These are phyloP conservation scores for Trametes villosa DNA, from an alignment of 768 basidiomycete species.

Conservation along the genomic window DNA sequence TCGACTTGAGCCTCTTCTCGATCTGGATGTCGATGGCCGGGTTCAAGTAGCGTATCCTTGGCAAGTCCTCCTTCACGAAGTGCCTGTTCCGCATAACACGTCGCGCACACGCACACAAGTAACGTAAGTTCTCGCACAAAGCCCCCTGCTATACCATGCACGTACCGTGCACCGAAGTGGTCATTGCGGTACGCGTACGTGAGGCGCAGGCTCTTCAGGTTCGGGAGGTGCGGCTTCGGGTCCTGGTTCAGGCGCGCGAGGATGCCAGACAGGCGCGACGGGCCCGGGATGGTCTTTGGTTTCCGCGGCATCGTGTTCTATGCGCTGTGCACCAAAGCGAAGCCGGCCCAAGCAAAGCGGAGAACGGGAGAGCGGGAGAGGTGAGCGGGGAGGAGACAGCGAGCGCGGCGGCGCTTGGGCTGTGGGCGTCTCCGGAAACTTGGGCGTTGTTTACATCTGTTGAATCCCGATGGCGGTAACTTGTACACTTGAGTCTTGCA, in stretches of 20 bases:
- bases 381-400: background rate
- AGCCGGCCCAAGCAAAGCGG: background rate
- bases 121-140: background rate
- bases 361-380: background rate
- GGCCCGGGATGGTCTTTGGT: constrained; percentile 42
- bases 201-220: constrained; percentile 56
- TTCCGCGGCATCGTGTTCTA: constrained; percentile 33
- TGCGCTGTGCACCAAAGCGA: background rate
- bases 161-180: constrained; percentile 77
- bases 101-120: background rate
- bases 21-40: constrained; percentile 66
- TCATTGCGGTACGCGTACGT: constrained; percentile 65
- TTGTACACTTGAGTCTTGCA: no score
- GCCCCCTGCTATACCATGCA: background rate
- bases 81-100: constrained; percentile 47
- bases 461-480: constrained; percentile 8
- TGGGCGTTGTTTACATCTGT: constrained; percentile 20
- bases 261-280: constrained; percentile 59
- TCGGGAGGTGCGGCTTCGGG: constrained; percentile 54
- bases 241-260: constrained; percentile 52
- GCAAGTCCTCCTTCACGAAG: constrained; percentile 80
- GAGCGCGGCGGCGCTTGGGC: background rate
- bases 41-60: constrained; percentile 78
- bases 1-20: constrained; percentile 54
- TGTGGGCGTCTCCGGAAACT: constrained; percentile 1